Base-by-base conservation (phyloP, 108 stramenopile genomes). In the Cyclotella atomus region DNA sequence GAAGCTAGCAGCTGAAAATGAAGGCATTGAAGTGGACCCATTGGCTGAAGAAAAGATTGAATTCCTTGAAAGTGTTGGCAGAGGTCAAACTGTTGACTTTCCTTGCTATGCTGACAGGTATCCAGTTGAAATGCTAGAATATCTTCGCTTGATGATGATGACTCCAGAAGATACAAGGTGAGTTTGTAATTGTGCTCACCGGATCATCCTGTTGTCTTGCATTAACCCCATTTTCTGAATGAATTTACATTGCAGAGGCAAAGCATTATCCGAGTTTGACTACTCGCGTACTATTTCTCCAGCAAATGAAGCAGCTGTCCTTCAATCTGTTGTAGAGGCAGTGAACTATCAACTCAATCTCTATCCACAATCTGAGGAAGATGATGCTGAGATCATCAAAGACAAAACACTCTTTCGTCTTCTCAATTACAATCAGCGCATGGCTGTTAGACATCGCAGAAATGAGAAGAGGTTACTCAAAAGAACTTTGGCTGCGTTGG, bases 91-190 rank as follows among this genome's bases (percentile, higher is more conserved):
- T 59, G 94, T 93, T 8, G 95, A 94, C 50, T 98, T 98, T 59
- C 97, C 96, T 8, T 91, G 96, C 35, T 97, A 97, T 65, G 91
- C 95, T 23, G 96, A 97, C 86, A 89, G 97, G 61, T 98, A 96
- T 56, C 96, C 96, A 6, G 87, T 90, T 63, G 97, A 98, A 83
- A 88, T 97, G 73, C 73, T 98, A 55, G 94, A 98, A 85, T 98
- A 93, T 76, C 84, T 97, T 54, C 85, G 97, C n/a, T 71, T 98
- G 59, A 92, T 97, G 89, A 88, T 90, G 68, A 91, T 96, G 85
- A 97, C 94, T 15, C 83, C 83, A n/a, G 96, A 97, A 34, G 95
- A 98, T 70, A 87, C 94, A 0, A 71, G 67, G 67, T 68, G 34
- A 68, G 67, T 35, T 49, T 21, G 5, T 35, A 10, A 50, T 30